Evolutionary conservation across 768 basidiomycete genomes (phyloP).

Genomic region (Amanita exitialis): DNA sequence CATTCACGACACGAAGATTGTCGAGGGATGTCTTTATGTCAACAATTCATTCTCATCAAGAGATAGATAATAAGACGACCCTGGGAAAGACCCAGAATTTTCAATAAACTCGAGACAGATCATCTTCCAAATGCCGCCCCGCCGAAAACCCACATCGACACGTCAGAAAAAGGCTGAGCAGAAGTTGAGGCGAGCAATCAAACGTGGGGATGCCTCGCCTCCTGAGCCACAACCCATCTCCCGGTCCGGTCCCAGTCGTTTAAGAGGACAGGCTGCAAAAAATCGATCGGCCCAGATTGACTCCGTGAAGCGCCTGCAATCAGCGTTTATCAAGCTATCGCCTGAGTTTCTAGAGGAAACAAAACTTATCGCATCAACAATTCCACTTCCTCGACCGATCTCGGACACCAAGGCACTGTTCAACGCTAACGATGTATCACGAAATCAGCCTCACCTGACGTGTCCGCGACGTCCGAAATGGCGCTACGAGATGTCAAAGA

Average conservation of each 20-base stretch:
- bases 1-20: conserved; percentile 27
- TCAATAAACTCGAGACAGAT: background rate
- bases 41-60: conserved; percentile 41
- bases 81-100: background rate
- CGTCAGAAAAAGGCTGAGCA: conserved; percentile 65
- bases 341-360: conserved; percentile 51
- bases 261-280: background rate
- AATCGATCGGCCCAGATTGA: conserved; percentile 18
- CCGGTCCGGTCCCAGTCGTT: conserved; percentile 16
- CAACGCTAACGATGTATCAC: conserved; percentile 13
- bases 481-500: conserved; percentile 79
- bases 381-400: conserved; percentile 51
- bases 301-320: conserved; percentile 49
- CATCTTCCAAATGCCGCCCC: conserved; percentile 23
- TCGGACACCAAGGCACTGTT: conserved; percentile 27
- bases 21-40: conserved; percentile 24
- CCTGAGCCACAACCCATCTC: conserved; percentile 23
- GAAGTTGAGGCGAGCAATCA: conserved; percentile 74
- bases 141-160: conserved; percentile 46
- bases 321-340: conserved; percentile 57
- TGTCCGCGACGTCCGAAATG: conserved; percentile 79
- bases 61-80: conserved; percentile 23
- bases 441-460: conserved; percentile 17
- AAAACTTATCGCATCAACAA: conserved; percentile 39
- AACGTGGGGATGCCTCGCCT: conserved; percentile 59